Percentiles rank a stretch among this genome's conserved stretches.
Evolutionary conservation across 805 yeast genomes (phyloP).

Genomic region (Candida silvicultrix): DNA sequence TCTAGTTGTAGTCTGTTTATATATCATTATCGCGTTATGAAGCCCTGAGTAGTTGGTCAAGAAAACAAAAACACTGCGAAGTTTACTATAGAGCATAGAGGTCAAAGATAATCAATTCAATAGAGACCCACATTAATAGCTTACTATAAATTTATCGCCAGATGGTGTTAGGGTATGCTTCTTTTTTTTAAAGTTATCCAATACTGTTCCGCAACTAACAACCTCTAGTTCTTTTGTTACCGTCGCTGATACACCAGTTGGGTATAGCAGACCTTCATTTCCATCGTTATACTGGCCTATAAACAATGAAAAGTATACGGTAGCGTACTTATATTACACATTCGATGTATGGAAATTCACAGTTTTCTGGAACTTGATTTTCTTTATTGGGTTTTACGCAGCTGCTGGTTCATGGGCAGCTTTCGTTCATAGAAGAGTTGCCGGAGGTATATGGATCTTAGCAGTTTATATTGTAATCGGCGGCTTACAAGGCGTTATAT

Average conservation of each 20-base stretch:
- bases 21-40: too few species aligned
- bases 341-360: slow-evolving; percentile 81
- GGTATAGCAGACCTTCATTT: slow-evolving; percentile 71
- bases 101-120: too few species aligned
- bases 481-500: slow-evolving; percentile 53
- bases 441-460: slow-evolving; percentile 36
- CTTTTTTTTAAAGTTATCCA: too few species aligned
- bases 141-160: too few species aligned
- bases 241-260: slow-evolving; percentile 64
- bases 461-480: slow-evolving; percentile 47
- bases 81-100: too few species aligned
- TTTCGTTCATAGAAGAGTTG: slow-evolving; percentile 36
- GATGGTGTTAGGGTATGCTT: neutral
- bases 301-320: slow-evolving; percentile 25
- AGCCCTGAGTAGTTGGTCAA: too few species aligned
- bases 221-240: slow-evolving; percentile 29
- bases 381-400: slow-evolving; percentile 55
- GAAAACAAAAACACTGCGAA: too few species aligned
- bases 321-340: slow-evolving; percentile 60
- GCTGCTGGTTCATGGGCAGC: slow-evolving; percentile 62
- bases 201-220: slow-evolving; percentile 1
- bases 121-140: too few species aligned
- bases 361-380: slow-evolving; percentile 70
- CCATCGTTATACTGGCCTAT: slow-evolving; percentile 80
- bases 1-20: too few species aligned